These are phyloP conservation scores for Tremella fuciformis DNA, from an alignment of 768 basidiomycete species.

Conservation along the genomic window DNA sequence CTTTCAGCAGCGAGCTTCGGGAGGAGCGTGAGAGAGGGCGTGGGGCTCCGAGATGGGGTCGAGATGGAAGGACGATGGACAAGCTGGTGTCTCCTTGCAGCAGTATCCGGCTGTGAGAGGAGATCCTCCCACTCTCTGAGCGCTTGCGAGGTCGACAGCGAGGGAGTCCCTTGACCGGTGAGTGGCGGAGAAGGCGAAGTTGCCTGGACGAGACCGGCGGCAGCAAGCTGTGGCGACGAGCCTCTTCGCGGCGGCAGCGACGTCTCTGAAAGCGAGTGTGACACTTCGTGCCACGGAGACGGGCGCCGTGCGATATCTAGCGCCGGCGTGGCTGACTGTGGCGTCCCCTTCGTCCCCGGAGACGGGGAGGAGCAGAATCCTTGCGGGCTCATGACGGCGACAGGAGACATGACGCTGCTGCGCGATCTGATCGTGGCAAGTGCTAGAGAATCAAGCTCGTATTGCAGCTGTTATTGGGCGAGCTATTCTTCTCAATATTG, in stretches of 20 bases:
- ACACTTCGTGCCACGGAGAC: conserved; percentile 45
- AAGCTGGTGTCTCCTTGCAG: conserved; percentile 29
- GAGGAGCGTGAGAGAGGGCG: not conserved
- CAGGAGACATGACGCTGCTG: conserved; percentile 1
- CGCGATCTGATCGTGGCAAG: too few relatives aligned
- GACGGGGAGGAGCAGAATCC: not conserved
- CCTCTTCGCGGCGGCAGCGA: conserved; percentile 16
- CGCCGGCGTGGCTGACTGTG: too few relatives aligned
- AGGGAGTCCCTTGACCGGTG: not conserved
- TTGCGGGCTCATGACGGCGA: not conserved
- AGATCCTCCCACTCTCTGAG: conserved; percentile 33
- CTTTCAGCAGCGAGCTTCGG: conserved; percentile 45
- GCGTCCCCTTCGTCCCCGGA: not conserved
- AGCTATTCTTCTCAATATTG: too few relatives aligned
- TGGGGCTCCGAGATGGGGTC: conserved; percentile 4
- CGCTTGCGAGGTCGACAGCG: conserved; percentile 28
- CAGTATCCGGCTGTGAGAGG: conserved; percentile 20
- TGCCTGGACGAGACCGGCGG: conserved; percentile 6
- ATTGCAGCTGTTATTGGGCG: too few relatives aligned
- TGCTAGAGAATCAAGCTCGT: too few relatives aligned
- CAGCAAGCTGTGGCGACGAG: not conserved
- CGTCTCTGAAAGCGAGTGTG: conserved; percentile 36
- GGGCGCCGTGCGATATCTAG: conserved; percentile 25
- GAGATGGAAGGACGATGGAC: conserved; percentile 12
- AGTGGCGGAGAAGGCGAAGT: conserved; percentile 11